A percentile compares a stretch with the other conserved stretches of the same genome.
Conservation (phyloP, 1,284 basidiomycete genomes). For the Cryptococcus floricola region DNA sequence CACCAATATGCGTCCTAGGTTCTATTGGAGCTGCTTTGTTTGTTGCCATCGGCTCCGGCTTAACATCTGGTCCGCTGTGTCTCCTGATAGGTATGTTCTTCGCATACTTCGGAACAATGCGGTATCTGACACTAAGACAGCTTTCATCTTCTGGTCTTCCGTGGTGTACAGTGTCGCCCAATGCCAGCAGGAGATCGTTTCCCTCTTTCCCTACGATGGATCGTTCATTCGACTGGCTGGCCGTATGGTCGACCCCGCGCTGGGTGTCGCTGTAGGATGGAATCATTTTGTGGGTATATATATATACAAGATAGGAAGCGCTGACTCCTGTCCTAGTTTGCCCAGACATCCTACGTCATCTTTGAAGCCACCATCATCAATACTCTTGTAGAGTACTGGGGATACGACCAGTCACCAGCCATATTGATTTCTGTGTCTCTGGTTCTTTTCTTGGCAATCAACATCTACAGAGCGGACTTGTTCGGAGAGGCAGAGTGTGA, state of each 20-base stretch:
- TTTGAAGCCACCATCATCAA: constrained; percentile 26
- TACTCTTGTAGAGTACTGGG: constrained; percentile 31
- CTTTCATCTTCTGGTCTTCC: constrained; percentile 19
- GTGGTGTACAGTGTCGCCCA: constrained; percentile 23
- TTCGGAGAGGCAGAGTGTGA: constrained; percentile 39
- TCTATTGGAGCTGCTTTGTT: constrained; percentile 27
- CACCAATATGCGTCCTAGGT: too few relatives aligned
- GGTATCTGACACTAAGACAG: constrained; percentile 1
- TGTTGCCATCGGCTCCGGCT: constrained; percentile 22
- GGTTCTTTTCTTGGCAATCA: constrained; percentile 47
- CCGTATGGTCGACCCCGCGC: constrained; percentile 25
- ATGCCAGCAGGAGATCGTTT: constrained; percentile 27
- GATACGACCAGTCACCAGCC: constrained; percentile 30
- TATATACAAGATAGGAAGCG: neutral
- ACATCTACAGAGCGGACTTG: constrained; percentile 43
- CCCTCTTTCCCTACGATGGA: constrained; percentile 23
- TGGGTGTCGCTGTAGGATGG: constrained; percentile 24
- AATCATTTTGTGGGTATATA: constrained; percentile 24
- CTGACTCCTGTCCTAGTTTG: constrained; percentile 6
- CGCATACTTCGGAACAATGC: neutral
- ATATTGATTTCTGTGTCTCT: constrained; percentile 50
- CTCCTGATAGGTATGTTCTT: constrained; percentile 20
- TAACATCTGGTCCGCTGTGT: constrained; percentile 21
- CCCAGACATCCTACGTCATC: constrained; percentile 22
- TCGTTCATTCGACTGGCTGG: constrained; percentile 22